Evolutionary conservation across 129 eudicot species (phyloP).

Genomic region (Flaveria ramosissima): DNA sequence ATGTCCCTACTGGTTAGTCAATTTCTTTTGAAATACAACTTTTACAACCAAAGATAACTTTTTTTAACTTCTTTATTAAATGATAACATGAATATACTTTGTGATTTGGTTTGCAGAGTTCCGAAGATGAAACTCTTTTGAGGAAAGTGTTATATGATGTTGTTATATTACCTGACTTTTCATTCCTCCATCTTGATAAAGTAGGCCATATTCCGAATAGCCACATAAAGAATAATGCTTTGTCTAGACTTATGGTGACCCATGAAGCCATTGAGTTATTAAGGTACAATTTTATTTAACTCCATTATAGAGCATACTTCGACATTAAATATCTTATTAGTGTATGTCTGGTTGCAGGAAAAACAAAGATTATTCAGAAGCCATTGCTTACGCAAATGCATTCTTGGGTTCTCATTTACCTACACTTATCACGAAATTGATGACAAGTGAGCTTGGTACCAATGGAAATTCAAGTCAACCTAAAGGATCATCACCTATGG

Average conservation of each 20-base stretch:
- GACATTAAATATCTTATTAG: neutral
- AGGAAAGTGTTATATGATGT: constrained; percentile 65
- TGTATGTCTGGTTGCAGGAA: constrained; percentile 44
- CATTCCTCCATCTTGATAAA: constrained; percentile 56
- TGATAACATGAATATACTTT: constrained; percentile 3
- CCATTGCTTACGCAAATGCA: constrained; percentile 55
- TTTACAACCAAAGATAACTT: neutral
- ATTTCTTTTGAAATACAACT: neutral
- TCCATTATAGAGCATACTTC: neutral
- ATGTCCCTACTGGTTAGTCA: constrained; percentile 62
- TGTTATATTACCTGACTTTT: constrained; percentile 61
- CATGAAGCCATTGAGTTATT: constrained; percentile 61
- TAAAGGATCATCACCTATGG: constrained; percentile 62
- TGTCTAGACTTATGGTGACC: constrained; percentile 63
- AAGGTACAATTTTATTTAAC: constrained; percentile 45
- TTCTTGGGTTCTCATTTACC: constrained; percentile 63
- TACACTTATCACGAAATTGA: constrained; percentile 44
- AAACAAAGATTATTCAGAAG: constrained; percentile 53
- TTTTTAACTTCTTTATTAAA: neutral
- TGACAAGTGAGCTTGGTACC: constrained; percentile 49
- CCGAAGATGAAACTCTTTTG: constrained; percentile 50
- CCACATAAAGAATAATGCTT: constrained; percentile 44
- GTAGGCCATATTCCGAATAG: constrained; percentile 41
- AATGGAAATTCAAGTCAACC: constrained; percentile 46
- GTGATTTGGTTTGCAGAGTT: constrained; percentile 50